These are phyloP conservation scores for Solanum virginianum DNA, from an alignment of 257 asterid genomes.

Conservation along the genomic window DNA sequence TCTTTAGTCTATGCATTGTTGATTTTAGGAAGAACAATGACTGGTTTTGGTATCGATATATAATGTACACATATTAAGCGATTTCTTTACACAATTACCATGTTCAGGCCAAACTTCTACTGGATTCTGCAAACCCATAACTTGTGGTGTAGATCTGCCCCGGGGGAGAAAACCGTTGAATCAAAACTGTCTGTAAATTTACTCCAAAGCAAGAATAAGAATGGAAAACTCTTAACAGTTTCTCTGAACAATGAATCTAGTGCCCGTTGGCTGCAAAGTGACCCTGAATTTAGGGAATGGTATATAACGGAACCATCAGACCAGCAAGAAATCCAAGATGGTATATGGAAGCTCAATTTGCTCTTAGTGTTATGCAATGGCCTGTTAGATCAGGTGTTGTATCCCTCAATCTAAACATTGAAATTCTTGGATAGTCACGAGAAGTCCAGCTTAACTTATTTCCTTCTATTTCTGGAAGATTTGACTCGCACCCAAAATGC, in stretches of 20 bases:
- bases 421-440: too few relatives aligned
- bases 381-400: background rate
- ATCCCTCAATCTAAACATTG: too few relatives aligned
- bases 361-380: background rate
- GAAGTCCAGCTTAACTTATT: too few relatives aligned
- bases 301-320: background rate
- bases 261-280: background rate
- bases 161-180: background rate
- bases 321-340: background rate
- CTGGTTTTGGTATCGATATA: background rate
- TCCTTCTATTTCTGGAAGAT: background rate
- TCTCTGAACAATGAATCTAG: background rate
- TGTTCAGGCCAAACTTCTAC: background rate
- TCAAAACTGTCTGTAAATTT: background rate
- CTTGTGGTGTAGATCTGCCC: background rate
- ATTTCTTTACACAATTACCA: background rate
- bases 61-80: background rate
- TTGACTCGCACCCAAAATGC: background rate
- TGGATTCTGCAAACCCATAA: background rate
- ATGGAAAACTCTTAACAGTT: background rate
- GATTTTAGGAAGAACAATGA: background rate
- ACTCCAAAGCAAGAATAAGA: background rate
- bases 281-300: background rate
- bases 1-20: background rate
- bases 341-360: background rate